phyloP scores from a whole-genome alignment of 2,329 filamentous ascomycete genomes.

The Phoma sp. region DNA sequence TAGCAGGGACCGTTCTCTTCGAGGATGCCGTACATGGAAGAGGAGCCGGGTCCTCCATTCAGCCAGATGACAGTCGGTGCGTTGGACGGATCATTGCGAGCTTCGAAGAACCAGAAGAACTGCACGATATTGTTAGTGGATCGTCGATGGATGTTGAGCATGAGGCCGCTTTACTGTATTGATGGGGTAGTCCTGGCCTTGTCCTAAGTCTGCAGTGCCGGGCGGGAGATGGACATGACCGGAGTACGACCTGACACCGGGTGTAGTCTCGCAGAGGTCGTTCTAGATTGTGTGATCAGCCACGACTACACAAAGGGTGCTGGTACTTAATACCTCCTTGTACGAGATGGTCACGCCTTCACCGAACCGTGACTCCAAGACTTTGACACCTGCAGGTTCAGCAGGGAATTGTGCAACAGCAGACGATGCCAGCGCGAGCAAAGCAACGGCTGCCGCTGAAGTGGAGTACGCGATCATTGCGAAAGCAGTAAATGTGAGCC shows the following conservation, averaged over 20 bases:
- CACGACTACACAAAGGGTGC: neutral
- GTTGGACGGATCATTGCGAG: conserved; percentile 25
- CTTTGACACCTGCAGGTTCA: conserved; percentile 19
- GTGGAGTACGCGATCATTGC: neutral
- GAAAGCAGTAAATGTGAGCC: neutral
- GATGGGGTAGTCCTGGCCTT: conserved; percentile 30
- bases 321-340: conserved; percentile 28
- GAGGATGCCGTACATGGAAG: conserved; percentile 28
- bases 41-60: conserved; percentile 26
- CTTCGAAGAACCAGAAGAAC: conserved; percentile 33
- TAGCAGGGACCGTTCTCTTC: conserved; percentile 25
- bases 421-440: conserved; percentile 14
- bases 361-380: conserved; percentile 27
- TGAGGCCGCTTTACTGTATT: conserved; percentile 53
- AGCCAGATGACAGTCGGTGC: conserved; percentile 25
- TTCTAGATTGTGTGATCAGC: conserved; percentile 13
- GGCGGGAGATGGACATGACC: conserved; percentile 53
- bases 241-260: conserved; percentile 60
- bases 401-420: conserved; percentile 23
- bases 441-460: neutral
- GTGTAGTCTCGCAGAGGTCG: conserved; percentile 61
- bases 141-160: neutral
- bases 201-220: conserved; percentile 24
- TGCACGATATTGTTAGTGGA: conserved; percentile 17
- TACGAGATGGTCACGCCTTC: conserved; percentile 33